Base-by-base conservation (phyloP, 306 rosid genomes). In the Bauhinia variegata region DNA sequence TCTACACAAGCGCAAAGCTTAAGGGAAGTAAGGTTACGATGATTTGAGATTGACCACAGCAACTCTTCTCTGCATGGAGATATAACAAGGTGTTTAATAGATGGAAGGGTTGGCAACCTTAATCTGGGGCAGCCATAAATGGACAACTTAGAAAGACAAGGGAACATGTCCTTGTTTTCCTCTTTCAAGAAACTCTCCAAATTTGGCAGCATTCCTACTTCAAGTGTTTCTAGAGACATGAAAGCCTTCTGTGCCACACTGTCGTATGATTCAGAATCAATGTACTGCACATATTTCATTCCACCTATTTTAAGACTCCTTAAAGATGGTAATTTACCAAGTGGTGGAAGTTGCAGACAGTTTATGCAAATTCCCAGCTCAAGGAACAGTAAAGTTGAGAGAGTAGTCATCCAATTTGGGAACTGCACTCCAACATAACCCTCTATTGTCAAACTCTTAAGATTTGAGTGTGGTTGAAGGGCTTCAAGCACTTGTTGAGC, bases 11-110 rank as follows among this genome's bases (percentile, higher is more conserved):
- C 30, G 5, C 39, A 31, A 47, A 47, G 5, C n/a, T 42, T 32
- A 16, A 63, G 68, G 15, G 32, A 44, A 14, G n/a, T 47, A 8
- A 63, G 68, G 31, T 30, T 44, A 43, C 5, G 15, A 6, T 28
- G 17, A 12, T 47, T 46, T 30, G 7, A 31, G 68, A 63, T 63
- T 46, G 68, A 63, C 42, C n/a, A n/a, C 55, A 63, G n/a, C 0
- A 33, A 31, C 10, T 11, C 55, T n/a, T 63, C 68, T 17, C 15
- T 46, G 55, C 55, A 44, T 13, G 30, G 42, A 1, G 10, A 7
- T 43, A 62, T 3, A 44, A 12, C 41, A 13, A 62, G 42, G 8
- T 44, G 8, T 42, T 0, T 11, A 42, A 44, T 5, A 44, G 50
- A 44, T 44, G 50, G 50, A 12, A 44, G 14, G 50, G 0, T 4